These are phyloP conservation scores for Canavalia gladiata DNA, from an alignment of 306 rosid species.

Conservation along the genomic window DNA sequence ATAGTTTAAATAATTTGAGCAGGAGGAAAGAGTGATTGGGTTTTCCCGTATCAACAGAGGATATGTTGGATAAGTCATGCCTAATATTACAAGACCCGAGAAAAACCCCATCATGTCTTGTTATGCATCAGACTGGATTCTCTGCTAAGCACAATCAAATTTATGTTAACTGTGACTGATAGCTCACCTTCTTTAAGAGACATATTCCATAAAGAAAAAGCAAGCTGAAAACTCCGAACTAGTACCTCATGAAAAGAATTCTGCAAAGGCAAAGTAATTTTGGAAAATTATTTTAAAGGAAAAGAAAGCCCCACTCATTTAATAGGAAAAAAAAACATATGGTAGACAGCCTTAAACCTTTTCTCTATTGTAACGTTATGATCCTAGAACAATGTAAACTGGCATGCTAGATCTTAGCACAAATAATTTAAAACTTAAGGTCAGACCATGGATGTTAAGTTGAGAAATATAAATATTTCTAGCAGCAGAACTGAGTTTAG, in stretches of 20 bases:
- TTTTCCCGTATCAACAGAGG: slow-evolving; percentile 17
- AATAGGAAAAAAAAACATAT: neutral
- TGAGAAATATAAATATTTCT: slow-evolving; percentile 40
- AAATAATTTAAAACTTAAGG: slow-evolving; percentile 1
- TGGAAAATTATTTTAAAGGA: slow-evolving; percentile 16
- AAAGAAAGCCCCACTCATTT: slow-evolving; percentile 33
- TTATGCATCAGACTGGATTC: slow-evolving; percentile 6
- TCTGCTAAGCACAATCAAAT: slow-evolving; percentile 9
- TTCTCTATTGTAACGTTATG: slow-evolving; percentile 30
- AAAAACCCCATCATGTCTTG: slow-evolving; percentile 34
- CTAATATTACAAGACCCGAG: neutral
- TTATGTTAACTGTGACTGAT: slow-evolving; percentile 25
- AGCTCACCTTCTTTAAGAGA: slow-evolving; percentile 84
- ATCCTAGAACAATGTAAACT: slow-evolving; percentile 10
- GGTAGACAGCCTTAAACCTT: slow-evolving; percentile 23
- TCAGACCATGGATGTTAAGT: slow-evolving; percentile 23
- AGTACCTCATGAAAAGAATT: slow-evolving; percentile 82
- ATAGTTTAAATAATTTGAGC: slow-evolving; percentile 2
- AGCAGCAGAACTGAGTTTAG: slow-evolving; percentile 36
- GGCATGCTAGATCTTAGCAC: slow-evolving; percentile 13
- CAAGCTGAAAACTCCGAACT: slow-evolving; percentile 85
- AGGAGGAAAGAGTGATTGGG: slow-evolving; percentile 23
- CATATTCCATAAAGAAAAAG: slow-evolving; percentile 79
- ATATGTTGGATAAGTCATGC: slow-evolving; percentile 1
- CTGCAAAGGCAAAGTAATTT: slow-evolving; percentile 59